These are phyloP conservation scores for Aspergillus cejpii DNA, from an alignment of 2,329 filamentous ascomycete species.

Conservation along the genomic window DNA sequence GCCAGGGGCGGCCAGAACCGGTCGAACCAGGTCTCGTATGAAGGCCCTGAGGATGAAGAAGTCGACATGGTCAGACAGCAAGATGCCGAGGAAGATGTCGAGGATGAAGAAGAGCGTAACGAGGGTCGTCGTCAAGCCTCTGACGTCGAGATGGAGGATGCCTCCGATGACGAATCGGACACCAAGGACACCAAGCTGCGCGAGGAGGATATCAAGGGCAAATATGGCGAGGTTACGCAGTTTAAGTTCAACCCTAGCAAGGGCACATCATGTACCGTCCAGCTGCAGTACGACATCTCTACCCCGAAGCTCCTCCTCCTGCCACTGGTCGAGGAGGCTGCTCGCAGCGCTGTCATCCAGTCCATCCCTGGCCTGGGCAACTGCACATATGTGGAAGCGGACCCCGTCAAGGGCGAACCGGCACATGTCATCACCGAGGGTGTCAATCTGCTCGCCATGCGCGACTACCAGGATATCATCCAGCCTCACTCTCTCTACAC, in stretches of 20 bases:
- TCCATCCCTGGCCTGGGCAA: slow-evolving; percentile 70
- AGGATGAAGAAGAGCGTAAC: slow-evolving; percentile 46
- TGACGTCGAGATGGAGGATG: slow-evolving; percentile 34
- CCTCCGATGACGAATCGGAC: slow-evolving; percentile 37
- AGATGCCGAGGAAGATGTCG: slow-evolving; percentile 51
- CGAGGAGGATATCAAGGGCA: slow-evolving; percentile 58
- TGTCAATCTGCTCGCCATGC: slow-evolving; percentile 85
- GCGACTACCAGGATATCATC: slow-evolving; percentile 76
- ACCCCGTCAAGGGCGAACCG: slow-evolving; percentile 46
- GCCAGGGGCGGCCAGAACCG: slow-evolving; percentile 62
- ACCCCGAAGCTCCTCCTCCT: slow-evolving; percentile 91
- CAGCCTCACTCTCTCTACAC: slow-evolving; percentile 80
- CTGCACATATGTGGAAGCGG: slow-evolving; percentile 62
- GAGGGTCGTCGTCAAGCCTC: slow-evolving; percentile 24
- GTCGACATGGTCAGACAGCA: slow-evolving; percentile 64
- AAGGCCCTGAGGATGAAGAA: slow-evolving; percentile 88
- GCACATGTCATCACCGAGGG: slow-evolving; percentile 67
- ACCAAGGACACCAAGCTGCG: slow-evolving; percentile 46
- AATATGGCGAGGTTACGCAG: slow-evolving; percentile 59
- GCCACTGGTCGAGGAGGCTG: slow-evolving; percentile 75
- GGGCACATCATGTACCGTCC: slow-evolving; percentile 71
- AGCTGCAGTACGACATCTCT: slow-evolving; percentile 70
- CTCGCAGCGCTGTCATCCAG: slow-evolving; percentile 74
- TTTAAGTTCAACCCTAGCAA: slow-evolving; percentile 73
- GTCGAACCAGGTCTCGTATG: slow-evolving; percentile 77